Conservation (phyloP, 306 rosid genomes). For the Purshia tridentata region DNA sequence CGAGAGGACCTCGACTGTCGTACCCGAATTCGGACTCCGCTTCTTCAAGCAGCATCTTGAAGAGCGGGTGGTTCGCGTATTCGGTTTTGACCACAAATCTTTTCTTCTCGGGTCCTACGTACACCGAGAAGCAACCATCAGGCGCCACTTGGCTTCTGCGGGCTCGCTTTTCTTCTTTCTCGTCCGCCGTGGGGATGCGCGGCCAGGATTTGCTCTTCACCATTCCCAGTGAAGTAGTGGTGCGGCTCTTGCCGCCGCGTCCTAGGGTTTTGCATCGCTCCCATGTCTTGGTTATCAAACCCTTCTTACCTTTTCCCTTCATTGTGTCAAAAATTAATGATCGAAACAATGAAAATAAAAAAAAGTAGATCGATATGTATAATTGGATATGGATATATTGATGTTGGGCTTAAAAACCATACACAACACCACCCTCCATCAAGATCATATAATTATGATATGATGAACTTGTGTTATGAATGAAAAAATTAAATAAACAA, state of each 20-base stretch:
- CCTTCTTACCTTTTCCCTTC: conserved; percentile 38
- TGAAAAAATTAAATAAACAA: not conserved
- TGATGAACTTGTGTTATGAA: not conserved
- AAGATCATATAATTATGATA: too few species aligned
- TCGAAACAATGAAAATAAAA: not conserved
- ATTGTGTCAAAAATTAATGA: not conserved
- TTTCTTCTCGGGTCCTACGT: conserved; percentile 69
- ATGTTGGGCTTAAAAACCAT: conserved; percentile 16
- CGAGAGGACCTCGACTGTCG: conserved; percentile 63
- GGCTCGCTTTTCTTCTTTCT: conserved; percentile 8
- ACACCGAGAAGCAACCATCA: conserved; percentile 75
- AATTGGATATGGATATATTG: not conserved
- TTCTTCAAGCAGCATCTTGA: conserved; percentile 74
- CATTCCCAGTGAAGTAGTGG: not conserved
- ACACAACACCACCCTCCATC: not conserved
- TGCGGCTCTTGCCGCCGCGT: conserved; percentile 25
- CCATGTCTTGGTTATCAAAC: conserved; percentile 69
- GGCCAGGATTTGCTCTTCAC: conserved; percentile 63
- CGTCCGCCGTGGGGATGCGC: not conserved
- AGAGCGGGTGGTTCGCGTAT: conserved; percentile 70
- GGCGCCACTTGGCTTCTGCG: conserved; percentile 39
- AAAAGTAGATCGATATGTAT: not conserved
- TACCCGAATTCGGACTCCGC: conserved; percentile 84
- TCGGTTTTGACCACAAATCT: conserved; percentile 66
- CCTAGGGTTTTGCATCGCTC: conserved; percentile 83